Base-by-base conservation (phyloP, 2,329 filamentous ascomycete genomes). In the Aureobasidium pullulans region DNA sequence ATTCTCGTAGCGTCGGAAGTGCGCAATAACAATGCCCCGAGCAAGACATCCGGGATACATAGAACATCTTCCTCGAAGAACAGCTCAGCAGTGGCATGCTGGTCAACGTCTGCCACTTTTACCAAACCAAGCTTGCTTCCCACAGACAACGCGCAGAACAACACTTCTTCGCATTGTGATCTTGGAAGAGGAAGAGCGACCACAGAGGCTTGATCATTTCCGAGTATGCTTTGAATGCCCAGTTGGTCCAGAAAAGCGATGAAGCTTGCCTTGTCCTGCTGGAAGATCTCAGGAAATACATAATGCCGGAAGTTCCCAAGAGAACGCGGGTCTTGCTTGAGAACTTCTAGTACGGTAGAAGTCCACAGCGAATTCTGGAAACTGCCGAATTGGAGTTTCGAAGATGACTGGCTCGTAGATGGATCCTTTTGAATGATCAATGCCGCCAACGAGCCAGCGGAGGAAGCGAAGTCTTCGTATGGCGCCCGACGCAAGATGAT, bases 1-100 rank as follows among this genome's bases (percentile, higher is more conserved):
- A 91, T 82, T 31, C 91, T 84, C 56, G 93, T 85, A 63, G 69
- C 68, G 6, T 72, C 68, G 9, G 72, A 70, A 8, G 64, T 65
- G 52, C 73, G 66, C 6, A 68, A 66, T 44, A 78, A 66, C 61
- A 78, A 72, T 3, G 61, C 60, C n/a, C 68, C 69, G 16, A 77
- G 72, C 1, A 72, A 64, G 13, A 62, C 62, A 32, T 76, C 84
- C 78, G 66, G 68, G 84, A 76, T 66, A 83, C 83, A 43, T 78
- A 78, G 72, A 83, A 79, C 63, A 31, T 62, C 44, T 16, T 62
- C 29, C 4, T 48, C 50, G 31, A 57, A n/a, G 39, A 53, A 56
- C 11, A 62, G 13, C 19, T 37, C 31, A 13, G 8, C 4, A n/a
- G 6, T 10, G 11, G 39, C 8, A 8, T 13, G 11, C 42, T 40